phyloP scores from a whole-genome alignment of 768 basidiomycete species.

The Boletellus sp. region DNA sequence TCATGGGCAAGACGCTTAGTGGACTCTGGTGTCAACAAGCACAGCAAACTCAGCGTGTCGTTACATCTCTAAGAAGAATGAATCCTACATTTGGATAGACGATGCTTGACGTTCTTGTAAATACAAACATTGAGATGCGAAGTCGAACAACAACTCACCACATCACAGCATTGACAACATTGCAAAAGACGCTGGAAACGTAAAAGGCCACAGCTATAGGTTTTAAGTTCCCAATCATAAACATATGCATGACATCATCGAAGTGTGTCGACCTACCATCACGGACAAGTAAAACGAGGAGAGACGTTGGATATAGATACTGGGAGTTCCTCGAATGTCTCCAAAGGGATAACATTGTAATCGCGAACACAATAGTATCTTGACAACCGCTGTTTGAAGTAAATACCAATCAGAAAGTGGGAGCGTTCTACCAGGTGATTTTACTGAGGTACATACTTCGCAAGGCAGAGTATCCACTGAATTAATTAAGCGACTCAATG shows the following conservation, averaged over 20 bases:
- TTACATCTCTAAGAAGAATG: neutral
- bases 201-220: constrained; percentile 5
- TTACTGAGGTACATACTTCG: neutral
- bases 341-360: constrained; percentile 5
- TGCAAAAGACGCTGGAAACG: neutral
- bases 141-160: constrained; percentile 1
- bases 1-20: neutral
- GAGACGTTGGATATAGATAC: constrained; percentile 6
- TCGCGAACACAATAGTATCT: constrained; percentile 2
- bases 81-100: neutral
- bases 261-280: constrained; percentile 6
- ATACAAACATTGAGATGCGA: neutral
- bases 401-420: neutral
- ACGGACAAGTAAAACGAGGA: constrained; percentile 7
- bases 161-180: neutral
- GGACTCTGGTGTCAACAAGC: neutral
- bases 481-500: neutral
- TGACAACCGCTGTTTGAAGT: constrained; percentile 5
- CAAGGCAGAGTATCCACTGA: constrained; percentile 6
- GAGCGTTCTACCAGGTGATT: neutral
- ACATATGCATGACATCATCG: neutral
- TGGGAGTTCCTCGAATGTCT: constrained; percentile 1
- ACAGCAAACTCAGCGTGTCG: neutral
- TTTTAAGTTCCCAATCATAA: neutral
- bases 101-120: neutral